Conservation (phyloP, 2,329 filamentous ascomycete genomes). For the Diaporthe eres region DNA sequence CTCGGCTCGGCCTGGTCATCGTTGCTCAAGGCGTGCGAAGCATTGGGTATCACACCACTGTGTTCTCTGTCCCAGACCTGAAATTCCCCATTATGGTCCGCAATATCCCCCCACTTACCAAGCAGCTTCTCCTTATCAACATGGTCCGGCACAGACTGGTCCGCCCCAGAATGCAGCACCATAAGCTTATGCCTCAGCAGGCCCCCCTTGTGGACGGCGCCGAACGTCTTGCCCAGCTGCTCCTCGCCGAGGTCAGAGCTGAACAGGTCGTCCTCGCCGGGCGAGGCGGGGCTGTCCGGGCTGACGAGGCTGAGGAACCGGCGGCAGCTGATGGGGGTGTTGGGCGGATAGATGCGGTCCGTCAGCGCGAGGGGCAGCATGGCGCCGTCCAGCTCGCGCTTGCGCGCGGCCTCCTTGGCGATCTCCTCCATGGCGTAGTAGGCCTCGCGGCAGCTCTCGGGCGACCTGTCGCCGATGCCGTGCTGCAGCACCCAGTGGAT, state of each 20-base stretch:
- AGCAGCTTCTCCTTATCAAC: slow-evolving; percentile 60
- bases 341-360: slow-evolving; percentile 48
- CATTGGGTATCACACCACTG: slow-evolving; percentile 62
- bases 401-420: slow-evolving; percentile 49
- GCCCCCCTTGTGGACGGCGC: slow-evolving; percentile 55
- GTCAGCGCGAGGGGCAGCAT: slow-evolving; percentile 53
- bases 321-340: slow-evolving; percentile 49
- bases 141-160: slow-evolving; percentile 59
- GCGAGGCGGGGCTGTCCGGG: slow-evolving; percentile 60
- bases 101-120: slow-evolving; percentile 57
- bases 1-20: slow-evolving; percentile 60
- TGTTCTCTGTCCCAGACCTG: slow-evolving; percentile 61
- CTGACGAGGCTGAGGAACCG: slow-evolving; percentile 62
- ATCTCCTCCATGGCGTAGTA: slow-evolving; percentile 53
- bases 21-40: slow-evolving; percentile 63
- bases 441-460: slow-evolving; percentile 51
- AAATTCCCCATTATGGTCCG: slow-evolving; percentile 51
- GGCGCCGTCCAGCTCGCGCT: slow-evolving; percentile 47
- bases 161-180: slow-evolving; percentile 60
- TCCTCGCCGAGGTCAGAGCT: slow-evolving; percentile 70
- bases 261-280: slow-evolving; percentile 75
- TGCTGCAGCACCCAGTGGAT: slow-evolving; percentile 55
- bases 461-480: slow-evolving; percentile 49
- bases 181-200: slow-evolving; percentile 56
- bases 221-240: slow-evolving; percentile 68